These are phyloP conservation scores for Suillus decipiens DNA, from an alignment of 768 basidiomycete species.

Conservation along the genomic window DNA sequence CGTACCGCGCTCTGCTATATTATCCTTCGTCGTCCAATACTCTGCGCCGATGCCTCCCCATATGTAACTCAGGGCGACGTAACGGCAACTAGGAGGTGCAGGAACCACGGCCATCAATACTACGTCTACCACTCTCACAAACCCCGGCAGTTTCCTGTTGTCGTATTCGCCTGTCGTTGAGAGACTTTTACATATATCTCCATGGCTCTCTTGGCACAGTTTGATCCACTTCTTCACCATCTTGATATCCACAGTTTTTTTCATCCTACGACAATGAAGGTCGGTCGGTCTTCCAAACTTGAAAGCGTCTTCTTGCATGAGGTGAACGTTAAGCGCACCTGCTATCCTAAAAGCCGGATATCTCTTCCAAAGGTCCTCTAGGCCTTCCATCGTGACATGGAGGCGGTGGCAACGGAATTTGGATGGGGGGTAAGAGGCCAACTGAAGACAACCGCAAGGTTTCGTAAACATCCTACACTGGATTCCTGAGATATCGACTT, in stretches of 20 bases:
- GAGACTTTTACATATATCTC: conserved; percentile 3
- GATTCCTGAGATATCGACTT: conserved; percentile 6
- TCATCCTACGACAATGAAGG: conserved; percentile 11
- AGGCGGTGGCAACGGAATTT: conserved; percentile 10
- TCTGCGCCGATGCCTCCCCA: conserved; percentile 18
- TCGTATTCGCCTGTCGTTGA: not conserved
- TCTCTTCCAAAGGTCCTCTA: not conserved
- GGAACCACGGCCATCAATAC: conserved; percentile 9
- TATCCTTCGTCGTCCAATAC: conserved; percentile 11
- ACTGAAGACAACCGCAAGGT: not conserved
- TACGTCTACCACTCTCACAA: conserved; percentile 11
- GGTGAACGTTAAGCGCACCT: conserved; percentile 2
- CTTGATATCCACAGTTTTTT: conserved; percentile 5
- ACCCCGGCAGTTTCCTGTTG: conserved; percentile 4
- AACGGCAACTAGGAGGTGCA: conserved; percentile 23
- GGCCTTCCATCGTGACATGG: not conserved
- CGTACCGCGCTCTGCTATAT: not conserved
- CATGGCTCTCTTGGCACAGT: conserved; percentile 3
- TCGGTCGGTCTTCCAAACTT: conserved; percentile 8
- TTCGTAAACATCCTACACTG: conserved; percentile 6
- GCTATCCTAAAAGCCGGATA: conserved; percentile 1
- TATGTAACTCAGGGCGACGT: conserved; percentile 27
- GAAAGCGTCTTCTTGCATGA: conserved; percentile 10
- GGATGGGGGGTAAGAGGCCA: not conserved
- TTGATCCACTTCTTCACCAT: conserved; percentile 11